phyloP scores from a whole-genome alignment of 345 rosid species.

The Gossypium bickii region DNA sequence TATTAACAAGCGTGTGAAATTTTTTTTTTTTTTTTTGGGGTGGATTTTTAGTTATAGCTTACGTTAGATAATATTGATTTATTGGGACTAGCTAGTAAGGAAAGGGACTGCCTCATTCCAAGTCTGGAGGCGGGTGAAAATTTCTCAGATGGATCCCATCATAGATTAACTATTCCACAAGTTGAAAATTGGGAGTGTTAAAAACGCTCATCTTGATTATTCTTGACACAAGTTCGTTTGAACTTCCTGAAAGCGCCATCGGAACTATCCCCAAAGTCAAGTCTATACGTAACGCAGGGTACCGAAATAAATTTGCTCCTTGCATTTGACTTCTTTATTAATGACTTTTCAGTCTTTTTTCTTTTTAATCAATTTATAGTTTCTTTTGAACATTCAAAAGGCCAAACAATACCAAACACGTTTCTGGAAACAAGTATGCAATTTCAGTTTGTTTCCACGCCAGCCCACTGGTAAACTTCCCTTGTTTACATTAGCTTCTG shows the following conservation, averaged over 20 bases:
- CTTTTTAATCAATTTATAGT: neutral
- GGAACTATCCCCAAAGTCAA: neutral
- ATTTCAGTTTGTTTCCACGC: slow-evolving; percentile 8
- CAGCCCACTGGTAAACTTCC: neutral
- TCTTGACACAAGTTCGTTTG: neutral
- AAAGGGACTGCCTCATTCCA: no score
- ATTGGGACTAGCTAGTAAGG: no score
- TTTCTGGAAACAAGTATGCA: neutral
- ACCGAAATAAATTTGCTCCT: neutral
- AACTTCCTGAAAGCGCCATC: neutral
- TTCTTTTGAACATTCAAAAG: neutral
- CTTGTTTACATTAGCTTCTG: neutral
- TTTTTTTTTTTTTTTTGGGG: no score
- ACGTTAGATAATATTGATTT: no score
- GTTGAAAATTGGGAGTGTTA: neutral
- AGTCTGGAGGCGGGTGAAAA: no score
- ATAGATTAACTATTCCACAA: no score
- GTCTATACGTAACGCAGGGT: neutral
- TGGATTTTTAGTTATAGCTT: no score
- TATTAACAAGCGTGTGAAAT: no score
- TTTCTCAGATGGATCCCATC: no score
- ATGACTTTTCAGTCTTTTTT: neutral
- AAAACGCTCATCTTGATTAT: neutral
- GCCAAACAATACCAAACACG: neutral
- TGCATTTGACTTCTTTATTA: neutral